Conservation (phyloP, 495 filamentous ascomycete species). For the Tuber melanosporum region DNA sequence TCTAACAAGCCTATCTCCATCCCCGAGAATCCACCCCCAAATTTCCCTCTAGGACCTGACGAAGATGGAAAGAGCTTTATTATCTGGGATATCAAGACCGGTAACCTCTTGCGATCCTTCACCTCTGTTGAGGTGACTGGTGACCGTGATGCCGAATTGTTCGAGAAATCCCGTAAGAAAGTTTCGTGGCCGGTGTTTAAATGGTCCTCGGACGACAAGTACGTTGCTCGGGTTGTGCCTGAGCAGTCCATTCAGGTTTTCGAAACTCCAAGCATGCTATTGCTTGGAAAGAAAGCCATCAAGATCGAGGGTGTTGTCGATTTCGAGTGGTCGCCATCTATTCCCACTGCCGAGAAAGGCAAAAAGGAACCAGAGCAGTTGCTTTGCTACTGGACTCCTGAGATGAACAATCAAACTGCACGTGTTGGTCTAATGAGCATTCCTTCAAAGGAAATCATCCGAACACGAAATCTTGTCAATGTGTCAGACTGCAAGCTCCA, state of each 20-base stretch:
- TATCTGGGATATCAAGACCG: constrained; percentile 92
- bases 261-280: constrained; percentile 84
- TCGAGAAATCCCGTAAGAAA: constrained; percentile 77
- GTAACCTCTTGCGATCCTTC: constrained; percentile 86
- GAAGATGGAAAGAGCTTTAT: constrained; percentile 99
- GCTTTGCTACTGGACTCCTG: constrained; percentile 97
- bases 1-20: constrained; percentile 85
- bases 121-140: constrained; percentile 63
- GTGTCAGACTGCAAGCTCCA: constrained; percentile 93
- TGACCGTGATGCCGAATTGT: constrained; percentile 34
- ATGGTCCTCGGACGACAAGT: constrained; percentile 96
- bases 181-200: constrained; percentile 98
- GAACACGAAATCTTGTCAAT: constrained; percentile 93
- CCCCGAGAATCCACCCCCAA: constrained; percentile 71
- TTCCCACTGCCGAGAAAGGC: constrained; percentile 61
- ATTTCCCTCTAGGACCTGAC: constrained; percentile 62
- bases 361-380: constrained; percentile 75
- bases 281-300: constrained; percentile 79
- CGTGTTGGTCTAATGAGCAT: constrained; percentile 95
- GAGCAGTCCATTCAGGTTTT: constrained; percentile 88
- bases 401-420: constrained; percentile 96
- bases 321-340: constrained; percentile 92
- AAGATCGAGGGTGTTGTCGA: constrained; percentile 95
- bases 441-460: constrained; percentile 84
- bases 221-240: constrained; percentile 85